Evolutionary conservation across 2,329 filamentous ascomycete species (phyloP), one percentile per base, ranked within the genome.

Genomic region (Fusarium sp.): DNA sequence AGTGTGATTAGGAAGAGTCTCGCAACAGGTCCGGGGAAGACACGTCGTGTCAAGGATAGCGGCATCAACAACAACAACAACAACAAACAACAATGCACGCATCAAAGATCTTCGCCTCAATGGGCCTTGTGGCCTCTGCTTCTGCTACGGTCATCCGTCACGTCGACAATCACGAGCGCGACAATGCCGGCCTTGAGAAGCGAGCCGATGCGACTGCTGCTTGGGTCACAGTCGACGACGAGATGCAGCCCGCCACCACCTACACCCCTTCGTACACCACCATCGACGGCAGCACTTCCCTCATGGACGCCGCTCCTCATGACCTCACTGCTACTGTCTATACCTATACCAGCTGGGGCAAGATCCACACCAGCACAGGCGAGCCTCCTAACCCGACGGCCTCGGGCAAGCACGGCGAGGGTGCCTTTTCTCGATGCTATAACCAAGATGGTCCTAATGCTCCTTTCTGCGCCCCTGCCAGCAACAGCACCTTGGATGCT

Each of bases 211-310:
- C 74, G 37, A 77, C 78, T 6, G 78, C 77, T 17, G 76, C 79
- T 31, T 86, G 84, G 84, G 80, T 85, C 42, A 77, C 75, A 4
- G 79, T 86, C 57, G 75, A 80, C 68, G 76, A 78, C 46, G 75
- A 80, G 38, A 80, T 80, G 64, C 72, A 72, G 31, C 77, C 82
- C 19, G 65, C 57, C 14, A 75, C 70, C 41, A 85, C 83, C 9
- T 72, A 81, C 55, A 85, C 83, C 10, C 83, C 83, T 11, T 73
- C 78, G 11, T 64, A 76, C 27, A 82, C 76, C 39, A 82, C 80
- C 21, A 68, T 81, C 57, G 66, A 72, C 60, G 82, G 81, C 45
- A 78, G 75, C n/a, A 75, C 80, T 4, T 72, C 70, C 19, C 54
- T 73, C 13, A 57, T 72, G 15, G 71, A 78, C 44, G 74, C 71